Evolutionary conservation across 108 stramenopile species (phyloP).

Genomic region (Mayamaea pseudoterrestris): DNA sequence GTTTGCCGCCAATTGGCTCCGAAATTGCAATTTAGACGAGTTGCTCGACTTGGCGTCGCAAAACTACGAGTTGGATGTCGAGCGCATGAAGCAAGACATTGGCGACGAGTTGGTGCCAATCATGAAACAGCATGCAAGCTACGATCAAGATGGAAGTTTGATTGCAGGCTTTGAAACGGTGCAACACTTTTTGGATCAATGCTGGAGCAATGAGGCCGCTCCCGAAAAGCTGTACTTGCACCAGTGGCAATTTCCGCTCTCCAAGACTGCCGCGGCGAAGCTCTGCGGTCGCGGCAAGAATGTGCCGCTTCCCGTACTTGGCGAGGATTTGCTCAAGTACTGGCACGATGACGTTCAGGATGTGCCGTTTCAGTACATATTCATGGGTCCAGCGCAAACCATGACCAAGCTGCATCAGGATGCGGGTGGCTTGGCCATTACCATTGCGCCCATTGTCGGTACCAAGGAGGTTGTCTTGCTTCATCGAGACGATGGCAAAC

Average conservation of each 20-base stretch:
- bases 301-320: constrained; percentile 50
- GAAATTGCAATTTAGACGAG: too few species aligned
- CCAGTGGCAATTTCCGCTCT: constrained; percentile 83
- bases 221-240: constrained; percentile 48
- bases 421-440: constrained; percentile 59
- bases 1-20: constrained; percentile 62
- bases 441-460: constrained; percentile 72
- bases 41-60: too few species aligned
- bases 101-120: constrained; percentile 63
- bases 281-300: constrained; percentile 43
- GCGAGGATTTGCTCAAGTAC: constrained; percentile 57
- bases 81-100: constrained; percentile 50
- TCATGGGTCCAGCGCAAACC: constrained; percentile 66
- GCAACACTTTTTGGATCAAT: constrained; percentile 43
- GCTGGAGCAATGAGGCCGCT: constrained; percentile 26
- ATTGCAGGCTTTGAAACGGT: constrained; percentile 37
- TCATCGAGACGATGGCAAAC: constrained; percentile 47
- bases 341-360: constrained; percentile 48
- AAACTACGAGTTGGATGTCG: too few species aligned
- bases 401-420: constrained; percentile 58
- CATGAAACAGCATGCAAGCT: constrained; percentile 45
- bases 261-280: constrained; percentile 40
- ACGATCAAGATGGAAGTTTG: constrained; percentile 57
- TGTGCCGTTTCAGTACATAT: constrained; percentile 71
- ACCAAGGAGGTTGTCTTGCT: constrained; percentile 72